Base-by-base conservation (phyloP, 768 basidiomycete genomes). In the Wakefieldia striispora region DNA sequence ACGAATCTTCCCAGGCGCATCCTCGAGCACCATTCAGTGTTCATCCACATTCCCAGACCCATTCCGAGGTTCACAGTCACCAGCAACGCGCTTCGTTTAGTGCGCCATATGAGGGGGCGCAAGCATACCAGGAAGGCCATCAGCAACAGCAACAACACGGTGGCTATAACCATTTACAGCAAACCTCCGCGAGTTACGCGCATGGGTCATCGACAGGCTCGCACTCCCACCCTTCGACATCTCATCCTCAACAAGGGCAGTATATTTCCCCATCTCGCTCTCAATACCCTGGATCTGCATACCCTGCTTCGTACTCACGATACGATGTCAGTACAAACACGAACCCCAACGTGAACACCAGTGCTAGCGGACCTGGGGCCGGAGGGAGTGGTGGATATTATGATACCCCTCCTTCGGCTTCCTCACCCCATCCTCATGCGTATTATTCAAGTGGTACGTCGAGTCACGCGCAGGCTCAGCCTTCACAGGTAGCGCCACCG, bases 251-350 rank as follows among this genome's bases (percentile, higher is more conserved):
- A 4, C 63, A 62, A 46, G 54, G 44, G 21, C 65, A 67, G 21
- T 65, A 62, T 26, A 40, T 65, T 2, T 55, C 65, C 46, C 53
- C 62, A 10, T 51, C 56, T 1, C 63, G 60, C 16, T 50, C 67
- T 27, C 65, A 67, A 24, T 69, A 57, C 44, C 46, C 61, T 16
- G 41, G 38, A 24, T 50, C 62, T 24, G 34, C 58, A 4, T 66
- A 69, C n/a, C 53, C 64, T 1, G 53, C 59, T 12, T 56, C 68
- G 7, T 67, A 69, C 17, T 44, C 65, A 10, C 61, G 55, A 11
- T 67, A 63, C 8, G 58, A 64, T 53, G 47, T 68, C 55, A 33
- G 67, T 69, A 46, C 65, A 6, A 60, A 40, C 14, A 8, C 57
- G 14, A 61, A 40, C 58, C 52, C 44, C 41, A 58, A 43, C 36